A percentile compares a stretch with the other conserved stretches of the same genome.
Conservation (phyloP, 371 early-diverging fungal genomes). For the Rhizopus arrhizus region DNA sequence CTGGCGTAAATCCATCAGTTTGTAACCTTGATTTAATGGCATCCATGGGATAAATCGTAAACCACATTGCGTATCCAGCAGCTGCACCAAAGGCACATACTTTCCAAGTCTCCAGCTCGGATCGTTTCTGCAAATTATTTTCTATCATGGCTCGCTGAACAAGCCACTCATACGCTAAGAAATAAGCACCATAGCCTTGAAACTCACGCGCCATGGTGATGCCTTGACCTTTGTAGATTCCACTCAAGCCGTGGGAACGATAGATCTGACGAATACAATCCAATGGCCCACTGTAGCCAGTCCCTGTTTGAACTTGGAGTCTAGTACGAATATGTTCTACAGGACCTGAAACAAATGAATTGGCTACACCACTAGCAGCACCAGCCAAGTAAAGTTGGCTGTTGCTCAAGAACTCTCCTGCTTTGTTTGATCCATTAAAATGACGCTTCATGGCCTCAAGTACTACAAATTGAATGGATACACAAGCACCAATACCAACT, state of each 20-base stretch:
- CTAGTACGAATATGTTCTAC: conserved; percentile 85
- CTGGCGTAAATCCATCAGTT: conserved; percentile 69
- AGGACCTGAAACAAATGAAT: conserved; percentile 82
- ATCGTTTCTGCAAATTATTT: conserved; percentile 41
- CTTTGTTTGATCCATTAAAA: conserved; percentile 55
- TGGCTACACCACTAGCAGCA: conserved; percentile 79
- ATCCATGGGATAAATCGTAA: conserved; percentile 77
- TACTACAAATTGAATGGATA: conserved; percentile 81
- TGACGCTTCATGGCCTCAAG: conserved; percentile 75
- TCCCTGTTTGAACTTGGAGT: conserved; percentile 72
- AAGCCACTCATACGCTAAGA: conserved; percentile 77
- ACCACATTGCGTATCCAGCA: conserved; percentile 84
- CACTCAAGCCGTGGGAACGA: conserved; percentile 67
- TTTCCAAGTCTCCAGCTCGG: conserved; percentile 66
- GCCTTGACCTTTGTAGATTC: conserved; percentile 83
- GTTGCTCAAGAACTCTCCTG: conserved; percentile 47
- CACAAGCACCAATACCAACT: conserved; percentile 79
- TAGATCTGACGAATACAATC: conserved; percentile 79
- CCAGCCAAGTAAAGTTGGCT: conserved; percentile 79
- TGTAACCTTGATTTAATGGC: conserved; percentile 80
- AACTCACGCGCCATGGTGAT: conserved; percentile 81
- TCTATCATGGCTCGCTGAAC: conserved; percentile 70
- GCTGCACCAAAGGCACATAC: conserved; percentile 73
- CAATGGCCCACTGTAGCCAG: conserved; percentile 64
- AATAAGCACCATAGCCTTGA: conserved; percentile 82